Base-by-base conservation (phyloP, 805 yeast species). In the Saturnispora serradocipensis region DNA sequence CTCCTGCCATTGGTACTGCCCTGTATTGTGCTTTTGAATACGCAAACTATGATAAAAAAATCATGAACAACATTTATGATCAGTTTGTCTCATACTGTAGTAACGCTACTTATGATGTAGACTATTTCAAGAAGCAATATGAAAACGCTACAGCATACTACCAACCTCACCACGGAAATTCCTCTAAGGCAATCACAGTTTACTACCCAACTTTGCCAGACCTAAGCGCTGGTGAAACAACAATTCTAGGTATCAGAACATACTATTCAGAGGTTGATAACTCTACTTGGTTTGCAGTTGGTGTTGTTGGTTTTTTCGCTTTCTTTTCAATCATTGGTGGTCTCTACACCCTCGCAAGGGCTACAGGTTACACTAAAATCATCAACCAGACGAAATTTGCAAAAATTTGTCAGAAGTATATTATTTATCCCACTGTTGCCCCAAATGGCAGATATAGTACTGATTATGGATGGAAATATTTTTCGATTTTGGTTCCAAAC, bases 381-480 rank as follows among this genome's bases (percentile, higher is more conserved):
- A 30, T 10, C n/a, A 30, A 9, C 34, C 13, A 28, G 13, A 9
- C 13, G 4, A 28, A 28, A 28, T 28, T 28, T 28, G 32, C 32
- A 9, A 28, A 28, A 28, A 7, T 28, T 28, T 28, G 32, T 5
- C 32, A 28, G 13, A 11, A 28, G 6, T 30, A 30, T 13, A 30
- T 30, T 10, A 30, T 30, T 10, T 30, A 10, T 30, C 13, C 11
- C 2, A 30, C 15, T 13, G 5, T 30, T 13, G 11, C 5, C 2
- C 34, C 34, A 30, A 30, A 28, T 9, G 32, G 32, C 2, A 28
- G 13, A 28, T 28, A 28, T 5, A 28, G 32, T 11, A 28, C 32
- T 43, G 49, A 55, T 6, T 54, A 48, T 20, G 62, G 60, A 4
- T 54, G 40, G 44, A 53, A 51, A 15, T 35, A 53, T 16, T 55